Base-by-base conservation (phyloP, 495 filamentous ascomycete species). In the Lasiosphaeria hispida region DNA sequence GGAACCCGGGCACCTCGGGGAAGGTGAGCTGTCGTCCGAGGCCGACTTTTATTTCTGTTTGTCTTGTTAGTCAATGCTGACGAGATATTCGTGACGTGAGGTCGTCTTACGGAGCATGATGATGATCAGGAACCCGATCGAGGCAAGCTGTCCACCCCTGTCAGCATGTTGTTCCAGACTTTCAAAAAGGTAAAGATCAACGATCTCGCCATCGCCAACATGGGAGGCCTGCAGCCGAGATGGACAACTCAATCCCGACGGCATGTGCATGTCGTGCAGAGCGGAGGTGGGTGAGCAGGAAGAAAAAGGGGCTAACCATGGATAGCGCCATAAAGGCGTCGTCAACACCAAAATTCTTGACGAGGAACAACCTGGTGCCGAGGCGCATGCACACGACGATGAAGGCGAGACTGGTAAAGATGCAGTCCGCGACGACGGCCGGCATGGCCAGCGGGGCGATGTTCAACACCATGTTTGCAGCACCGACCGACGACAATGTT, bases 1-100 rank as follows among this genome's bases (percentile, higher is more conserved):
- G 15, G 54, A 75, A 75, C 39, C 69, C 70, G 15, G 74, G 69
- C 3, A 69, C 66, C 10, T 76, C 71, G 35, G 65, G 67, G n/a
- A 69, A 60, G 9, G 65, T 62, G 40, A 64, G 33, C 3, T 33
- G 40, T 2, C 58, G 23, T 0, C 62, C 62, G 17, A 64, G 35
- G 8, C 62, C 62, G 7, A 54, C 53, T 47, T 64, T 64, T 33
- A 64, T 48, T 19, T 64, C 61, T 63, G 57, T 11, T 30, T 4
- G 10, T 23, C 7, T 11, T 56, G 30, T 59, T 47, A 59, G 51
- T 33, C 3, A 2, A 14, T 8, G 10, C 17, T 30, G 3, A 10
- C 9, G 13, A 7, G 15, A 10, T 10, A 11, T 37, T 17, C n/a
- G 10, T 10, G 14, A 8, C 5, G 7, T 10, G 8, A 15, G 38